phyloP scores from a whole-genome alignment of 805 yeast genomes.

The Kuraishia ogatae region DNA sequence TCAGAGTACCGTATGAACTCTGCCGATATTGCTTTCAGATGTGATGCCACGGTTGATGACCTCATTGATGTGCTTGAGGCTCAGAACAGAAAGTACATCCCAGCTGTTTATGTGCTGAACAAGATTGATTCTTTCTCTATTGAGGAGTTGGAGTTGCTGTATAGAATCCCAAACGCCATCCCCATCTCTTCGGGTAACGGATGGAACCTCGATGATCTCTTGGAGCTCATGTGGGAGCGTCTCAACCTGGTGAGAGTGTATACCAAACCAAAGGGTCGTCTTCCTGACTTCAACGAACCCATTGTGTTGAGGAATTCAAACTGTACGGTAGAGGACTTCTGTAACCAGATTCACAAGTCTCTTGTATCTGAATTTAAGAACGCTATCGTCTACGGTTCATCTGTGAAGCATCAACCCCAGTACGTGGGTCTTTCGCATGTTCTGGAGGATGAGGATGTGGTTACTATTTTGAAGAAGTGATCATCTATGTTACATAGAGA shows the following conservation, averaged over 20 bases:
- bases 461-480: slow-evolving; percentile 76
- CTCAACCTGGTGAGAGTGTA: slow-evolving; percentile 89
- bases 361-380: slow-evolving; percentile 88
- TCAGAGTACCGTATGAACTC: slow-evolving; percentile 90
- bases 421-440: slow-evolving; percentile 81
- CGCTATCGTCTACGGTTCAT: slow-evolving; percentile 88
- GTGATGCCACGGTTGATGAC: slow-evolving; percentile 97
- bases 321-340: slow-evolving; percentile 88
- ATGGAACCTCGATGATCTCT: slow-evolving; percentile 93
- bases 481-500: background rate
- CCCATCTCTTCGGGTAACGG: slow-evolving; percentile 94
- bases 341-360: slow-evolving; percentile 92
- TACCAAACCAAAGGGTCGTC: slow-evolving; percentile 91
- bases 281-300: slow-evolving; percentile 94
- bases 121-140: slow-evolving; percentile 93
- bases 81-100: slow-evolving; percentile 85
- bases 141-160: slow-evolving; percentile 84
- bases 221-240: slow-evolving; percentile 93
- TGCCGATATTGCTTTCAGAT: slow-evolving; percentile 92
- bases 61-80: slow-evolving; percentile 90
- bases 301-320: slow-evolving; percentile 80
- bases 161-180: slow-evolving; percentile 93
- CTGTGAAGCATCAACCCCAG: slow-evolving; percentile 98
- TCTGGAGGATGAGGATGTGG: slow-evolving; percentile 94
- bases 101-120: slow-evolving; percentile 90